Evolutionary conservation across 2,329 filamentous ascomycete species (phyloP), one percentile per base, ranked within the genome.

Genomic region (Penicillium sp.): DNA sequence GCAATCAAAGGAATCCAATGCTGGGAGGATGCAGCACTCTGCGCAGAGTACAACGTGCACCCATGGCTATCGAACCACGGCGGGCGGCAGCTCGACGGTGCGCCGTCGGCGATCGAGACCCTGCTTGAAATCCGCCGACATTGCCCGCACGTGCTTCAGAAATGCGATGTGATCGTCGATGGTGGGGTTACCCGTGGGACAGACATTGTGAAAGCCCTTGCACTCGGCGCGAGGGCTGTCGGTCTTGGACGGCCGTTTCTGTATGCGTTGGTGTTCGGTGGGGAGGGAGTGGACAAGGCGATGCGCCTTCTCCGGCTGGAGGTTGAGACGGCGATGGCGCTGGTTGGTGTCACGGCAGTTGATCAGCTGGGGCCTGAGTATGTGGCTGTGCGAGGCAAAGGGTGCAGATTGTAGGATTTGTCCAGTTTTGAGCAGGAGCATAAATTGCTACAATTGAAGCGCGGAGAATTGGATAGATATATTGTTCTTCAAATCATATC

Each of bases 31-130:
- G 56, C 55, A 1, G 26, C 17, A 15, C 30, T 59, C 17, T 58
- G 55, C 44, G 44, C 46, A 31, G 17, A 59, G 44, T 46, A 62
- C 31, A 46, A 46, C 8, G 50, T 56, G 6, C 55, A 62, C 17
- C 55, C 55, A 19, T 58, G 55, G 55, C 44, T 62, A 5, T 58
- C 55, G 3, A 62, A 62, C 17, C 60, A 62, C n/a, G 60, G 55
- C 19, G 60, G 60, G 5, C 55, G 60, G 19, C 55, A 62, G 23
- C 49, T 62, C 2, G 60, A 62, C 9, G 53, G 49, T 11, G 58
- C 62, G 4, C 53, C 60, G 3, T 53, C 53, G 3, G 44, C 15
- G n/a, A n/a, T n/a, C 9, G 44, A 19, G 17, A n/a, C 44, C 6
- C 44, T 46, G 44, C 17, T n/a, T n/a, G 9, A 8, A 15, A n/a